phyloP scores from a whole-genome alignment of 208 protist species.

The Trypanosoma lewisi region DNA sequence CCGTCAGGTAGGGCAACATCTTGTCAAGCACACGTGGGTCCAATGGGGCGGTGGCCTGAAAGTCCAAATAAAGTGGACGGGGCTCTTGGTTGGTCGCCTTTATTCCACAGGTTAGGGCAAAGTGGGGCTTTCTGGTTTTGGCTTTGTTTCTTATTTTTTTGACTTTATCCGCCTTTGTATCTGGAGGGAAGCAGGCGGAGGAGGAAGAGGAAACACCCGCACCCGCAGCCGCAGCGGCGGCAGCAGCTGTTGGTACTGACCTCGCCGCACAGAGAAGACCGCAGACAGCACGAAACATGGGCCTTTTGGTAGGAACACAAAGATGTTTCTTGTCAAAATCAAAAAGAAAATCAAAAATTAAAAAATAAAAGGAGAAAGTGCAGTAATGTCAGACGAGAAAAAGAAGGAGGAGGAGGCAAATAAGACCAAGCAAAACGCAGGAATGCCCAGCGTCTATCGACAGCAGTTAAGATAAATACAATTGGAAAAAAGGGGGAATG shows the following conservation, averaged over 20 bases:
- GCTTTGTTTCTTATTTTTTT: too few species aligned
- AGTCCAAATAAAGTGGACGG: constrained; percentile 95
- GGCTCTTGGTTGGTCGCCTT: not conserved
- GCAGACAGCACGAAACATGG: constrained; percentile 47
- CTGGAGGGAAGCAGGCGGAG: too few species aligned
- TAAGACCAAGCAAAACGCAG: too few species aligned
- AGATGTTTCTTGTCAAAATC: not conserved
- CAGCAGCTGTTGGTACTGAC: constrained; percentile 3
- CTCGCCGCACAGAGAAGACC: constrained; percentile 24
- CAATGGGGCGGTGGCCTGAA: constrained; percentile 94
- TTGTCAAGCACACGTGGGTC: constrained; percentile 98
- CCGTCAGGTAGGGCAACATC: constrained; percentile 98
- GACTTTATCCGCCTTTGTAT: too few species aligned
- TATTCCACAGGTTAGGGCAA: too few species aligned
- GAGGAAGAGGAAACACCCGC: not conserved
- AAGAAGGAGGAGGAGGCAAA: constrained; percentile 18
- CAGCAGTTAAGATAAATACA: too few species aligned
- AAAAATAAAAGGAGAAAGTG: constrained; percentile 3
- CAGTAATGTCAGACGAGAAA: constrained; percentile 8
- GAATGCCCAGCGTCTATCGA: too few species aligned
- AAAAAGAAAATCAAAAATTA: constrained; percentile 11
- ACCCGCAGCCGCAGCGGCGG: not conserved
- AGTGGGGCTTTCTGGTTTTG: too few species aligned
- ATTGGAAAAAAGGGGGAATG: too few species aligned
- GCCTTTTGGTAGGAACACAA: too few species aligned